These are phyloP conservation scores for Trichosanthes cucumerina DNA, from an alignment of 306 rosid genomes.

Conservation along the genomic window DNA sequence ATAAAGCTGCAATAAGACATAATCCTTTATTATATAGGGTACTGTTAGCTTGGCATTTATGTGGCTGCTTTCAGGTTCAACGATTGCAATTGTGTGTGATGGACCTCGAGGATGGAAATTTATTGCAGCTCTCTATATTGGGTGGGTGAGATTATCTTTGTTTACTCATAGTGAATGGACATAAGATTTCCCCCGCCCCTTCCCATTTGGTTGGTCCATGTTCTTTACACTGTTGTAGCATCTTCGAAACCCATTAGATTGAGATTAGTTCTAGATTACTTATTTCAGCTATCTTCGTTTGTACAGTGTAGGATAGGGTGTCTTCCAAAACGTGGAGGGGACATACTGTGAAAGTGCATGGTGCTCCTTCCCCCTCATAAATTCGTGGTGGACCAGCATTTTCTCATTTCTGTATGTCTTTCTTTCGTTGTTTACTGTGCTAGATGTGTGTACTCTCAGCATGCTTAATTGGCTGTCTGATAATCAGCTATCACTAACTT, in stretches of 20 bases:
- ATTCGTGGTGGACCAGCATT: conserved; percentile 4
- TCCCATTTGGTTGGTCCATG: background rate
- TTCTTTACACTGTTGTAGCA: conserved; percentile 5
- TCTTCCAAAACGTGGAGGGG: conserved; percentile 4
- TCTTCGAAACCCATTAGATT: background rate
- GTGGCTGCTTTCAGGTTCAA: conserved; percentile 7
- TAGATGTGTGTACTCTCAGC: background rate
- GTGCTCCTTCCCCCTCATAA: conserved; percentile 12
- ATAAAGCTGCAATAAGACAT: conserved; percentile 7
- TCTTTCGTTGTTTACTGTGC: conserved; percentile 8
- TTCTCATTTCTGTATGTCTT: conserved; percentile 3
- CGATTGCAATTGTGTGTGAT: background rate
- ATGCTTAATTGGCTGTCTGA: conserved; percentile 4
- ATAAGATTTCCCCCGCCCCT: background rate
- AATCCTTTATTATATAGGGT: conserved; percentile 5
- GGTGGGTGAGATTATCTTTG: background rate
- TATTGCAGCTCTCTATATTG: conserved; percentile 1
- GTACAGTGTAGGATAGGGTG: conserved; percentile 2
- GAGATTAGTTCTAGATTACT: background rate
- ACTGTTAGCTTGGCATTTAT: conserved; percentile 8
- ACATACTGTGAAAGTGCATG: conserved; percentile 1
- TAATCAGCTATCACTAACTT: conserved; percentile 5
- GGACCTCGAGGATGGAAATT: background rate
- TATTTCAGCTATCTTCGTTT: background rate
- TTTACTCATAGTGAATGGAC: background rate